Evolutionary conservation across 202 grass and related monocot species (phyloP), one percentile per base, ranked within the genome.

Genomic region (Carex sylvatica): DNA sequence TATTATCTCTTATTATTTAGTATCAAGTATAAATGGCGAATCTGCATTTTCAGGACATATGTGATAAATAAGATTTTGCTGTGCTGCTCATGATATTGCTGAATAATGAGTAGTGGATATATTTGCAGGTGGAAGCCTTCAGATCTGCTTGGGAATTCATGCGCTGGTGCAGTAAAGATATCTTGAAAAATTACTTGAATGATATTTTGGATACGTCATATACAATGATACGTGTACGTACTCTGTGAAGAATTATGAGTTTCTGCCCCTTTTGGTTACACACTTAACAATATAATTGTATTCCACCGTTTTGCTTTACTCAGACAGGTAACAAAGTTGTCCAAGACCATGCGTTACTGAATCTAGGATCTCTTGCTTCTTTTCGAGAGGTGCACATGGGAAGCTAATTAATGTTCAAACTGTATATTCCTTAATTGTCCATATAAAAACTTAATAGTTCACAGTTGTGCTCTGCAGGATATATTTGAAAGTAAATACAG

Each of bases 251-350:
- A 19, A 59, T 19, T 59, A 20, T 8, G n/a, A 59, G 5, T 59
- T 19, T 59, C 18, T 59, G 18, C 20, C n/a, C 55, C n/a, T 59
- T 19, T 59, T 18, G 16, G 53, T 56, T 56, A 59, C 19, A 19
- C n/a, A n/a, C n/a, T 59, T 59, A 18, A 59, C 55, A 18, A n/a
- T 9, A 20, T n/a, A 59, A 59, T 18, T 59, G 18, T 59, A 59
- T 59, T 59, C 14, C 5, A 9, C 36, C 36, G n/a, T n/a, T 18
- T 59, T 59, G 5, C 55, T n/a, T 59, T 59, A 55, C 78, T 40
- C 71, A 97, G 93, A 89, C 87, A 89, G 91, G 87, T 81, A 97
- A 89, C 76, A 91, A 89, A 77, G 93, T 97, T 91, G 93, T 97
- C 61, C 93, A 97, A 93, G 93, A 97, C 83, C 89, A 82, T 83